Evolutionary conservation across 2,329 filamentous ascomycete genomes (phyloP).

Genomic region (Scolecobasidium constrictum): DNA sequence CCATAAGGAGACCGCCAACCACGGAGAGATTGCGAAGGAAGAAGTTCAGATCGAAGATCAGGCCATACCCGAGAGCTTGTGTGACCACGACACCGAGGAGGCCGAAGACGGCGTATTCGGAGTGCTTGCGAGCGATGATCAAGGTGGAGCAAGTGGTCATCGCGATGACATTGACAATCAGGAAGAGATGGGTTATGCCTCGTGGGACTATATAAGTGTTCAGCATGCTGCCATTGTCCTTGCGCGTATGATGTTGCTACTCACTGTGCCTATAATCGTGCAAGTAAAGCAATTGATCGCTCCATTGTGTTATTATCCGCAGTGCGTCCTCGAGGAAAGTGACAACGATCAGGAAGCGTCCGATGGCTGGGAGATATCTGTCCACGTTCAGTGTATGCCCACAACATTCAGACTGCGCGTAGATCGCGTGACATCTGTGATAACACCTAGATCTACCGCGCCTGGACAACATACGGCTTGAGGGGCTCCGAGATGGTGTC

Average conservation of each 20-base stretch:
- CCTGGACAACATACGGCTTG: slow-evolving; percentile 65
- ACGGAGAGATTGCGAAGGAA: slow-evolving; percentile 98
- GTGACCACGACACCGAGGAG: slow-evolving; percentile 85
- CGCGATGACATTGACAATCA: slow-evolving; percentile 77
- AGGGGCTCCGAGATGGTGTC: slow-evolving; percentile 81
- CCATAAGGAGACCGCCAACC: slow-evolving; percentile 95
- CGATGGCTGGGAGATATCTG: slow-evolving; percentile 88
- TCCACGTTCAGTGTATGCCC: too few relatives aligned
- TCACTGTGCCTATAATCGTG: slow-evolving; percentile 88
- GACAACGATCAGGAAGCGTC: slow-evolving; percentile 93
- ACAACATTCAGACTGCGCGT: too few relatives aligned
- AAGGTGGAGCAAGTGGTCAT: slow-evolving; percentile 75
- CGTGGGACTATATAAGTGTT: slow-evolving; percentile 54
- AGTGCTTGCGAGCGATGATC: slow-evolving; percentile 86
- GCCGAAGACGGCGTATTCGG: slow-evolving; percentile 82
- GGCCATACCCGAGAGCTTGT: slow-evolving; percentile 89
- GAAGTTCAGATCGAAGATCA: slow-evolving; percentile 99
- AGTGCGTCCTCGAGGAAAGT: slow-evolving; percentile 96
- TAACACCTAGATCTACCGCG: background rate
- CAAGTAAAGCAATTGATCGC: slow-evolving; percentile 85
- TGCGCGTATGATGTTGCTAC: slow-evolving; percentile 24
- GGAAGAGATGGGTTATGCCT: slow-evolving; percentile 85
- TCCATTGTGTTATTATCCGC: slow-evolving; percentile 96
- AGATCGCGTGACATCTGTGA: too few relatives aligned
- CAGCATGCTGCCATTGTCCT: background rate